Evolutionary conservation across 139 green algal species (phyloP), one percentile per base, ranked within the genome.

Genomic region (Parachlorella kessleri): DNA sequence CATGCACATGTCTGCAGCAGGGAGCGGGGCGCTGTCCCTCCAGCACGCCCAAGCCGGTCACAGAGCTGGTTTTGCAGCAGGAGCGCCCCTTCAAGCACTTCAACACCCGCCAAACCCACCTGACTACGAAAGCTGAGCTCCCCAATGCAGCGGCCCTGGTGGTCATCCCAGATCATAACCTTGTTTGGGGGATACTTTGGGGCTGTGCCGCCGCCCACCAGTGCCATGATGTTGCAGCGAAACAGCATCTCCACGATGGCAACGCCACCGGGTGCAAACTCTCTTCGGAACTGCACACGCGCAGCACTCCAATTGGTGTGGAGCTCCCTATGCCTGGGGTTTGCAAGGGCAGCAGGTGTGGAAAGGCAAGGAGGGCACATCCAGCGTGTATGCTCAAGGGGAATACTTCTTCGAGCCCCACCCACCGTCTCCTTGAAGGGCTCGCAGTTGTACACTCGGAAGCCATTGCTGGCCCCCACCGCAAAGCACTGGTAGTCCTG

Each of bases 81-180:
- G 64, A 55, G 37, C 37, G 39, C 10, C 55, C 0, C 23, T 73
- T 59, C 30, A 64, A 37, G 38, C 2, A 80, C 0, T 14, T 41
- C 35, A 59, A 6, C 24, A 30, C 40, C 10, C n/a, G 1, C 7
- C 40, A 30, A 23, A 9, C 81, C 14, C 53, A 97, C 95, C 80
- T 94, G 87, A 72, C 90, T 98, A 2, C 91, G 78, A 80, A 99
- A 99, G 38, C 75, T 91, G 10, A 99, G 91, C 86, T 99, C 97
- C 8, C 96, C 97, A 36, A 99, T 98, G 77, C 92, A 96, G 6
- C 95, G 88, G 10, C 86, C 91, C 78, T 98, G 93, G 70, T 97
- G 91, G 83, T 98, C 97, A 82, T 99, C 96, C 93, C 94, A 99
- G 3, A 99, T 97, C 92, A 99, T 99, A 7, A 98, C 94, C 89